phyloP scores from a whole-genome alignment of 2,329 filamentous ascomycete genomes.

The Aspergillus calidoustus region DNA sequence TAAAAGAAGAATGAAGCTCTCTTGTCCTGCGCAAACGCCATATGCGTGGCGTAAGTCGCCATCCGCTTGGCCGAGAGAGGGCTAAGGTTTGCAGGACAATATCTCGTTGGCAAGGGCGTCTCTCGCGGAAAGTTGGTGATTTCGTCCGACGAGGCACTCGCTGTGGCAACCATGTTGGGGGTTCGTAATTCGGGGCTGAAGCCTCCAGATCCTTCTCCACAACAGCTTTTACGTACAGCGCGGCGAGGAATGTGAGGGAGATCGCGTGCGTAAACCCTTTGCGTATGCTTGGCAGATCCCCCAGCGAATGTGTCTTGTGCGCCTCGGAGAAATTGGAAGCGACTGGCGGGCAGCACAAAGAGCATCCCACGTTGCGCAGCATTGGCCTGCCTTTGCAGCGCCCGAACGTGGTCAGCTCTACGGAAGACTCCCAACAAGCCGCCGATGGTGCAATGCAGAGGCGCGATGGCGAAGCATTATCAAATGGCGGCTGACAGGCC shows the following conservation, averaged over 20 bases:
- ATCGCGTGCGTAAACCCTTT: background rate
- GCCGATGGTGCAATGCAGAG: conserved; percentile 10
- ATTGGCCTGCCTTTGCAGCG: background rate
- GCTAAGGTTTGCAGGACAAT: background rate
- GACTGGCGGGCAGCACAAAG: background rate
- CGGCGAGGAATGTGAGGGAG: background rate
- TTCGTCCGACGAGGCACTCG: background rate
- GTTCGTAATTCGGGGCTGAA: background rate
- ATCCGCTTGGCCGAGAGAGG: background rate
- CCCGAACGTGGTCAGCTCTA: background rate
- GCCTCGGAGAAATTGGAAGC: background rate
- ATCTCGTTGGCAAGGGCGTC: background rate
- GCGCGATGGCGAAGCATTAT: conserved; percentile 13
- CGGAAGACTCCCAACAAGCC: background rate
- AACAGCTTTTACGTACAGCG: background rate
- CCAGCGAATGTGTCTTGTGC: background rate
- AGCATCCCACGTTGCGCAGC: background rate
- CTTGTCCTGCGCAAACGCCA: conserved; percentile 4
- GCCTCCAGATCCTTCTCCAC: background rate
- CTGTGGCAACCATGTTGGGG: background rate
- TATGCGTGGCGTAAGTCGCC: conserved; percentile 10
- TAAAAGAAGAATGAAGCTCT: background rate
- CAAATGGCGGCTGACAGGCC: conserved; percentile 7
- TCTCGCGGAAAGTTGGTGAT: background rate
- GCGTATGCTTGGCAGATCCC: background rate